Evolutionary conservation across 177 flowering plant genomes (phyloP).

Genomic region (Vitis hybrid): DNA sequence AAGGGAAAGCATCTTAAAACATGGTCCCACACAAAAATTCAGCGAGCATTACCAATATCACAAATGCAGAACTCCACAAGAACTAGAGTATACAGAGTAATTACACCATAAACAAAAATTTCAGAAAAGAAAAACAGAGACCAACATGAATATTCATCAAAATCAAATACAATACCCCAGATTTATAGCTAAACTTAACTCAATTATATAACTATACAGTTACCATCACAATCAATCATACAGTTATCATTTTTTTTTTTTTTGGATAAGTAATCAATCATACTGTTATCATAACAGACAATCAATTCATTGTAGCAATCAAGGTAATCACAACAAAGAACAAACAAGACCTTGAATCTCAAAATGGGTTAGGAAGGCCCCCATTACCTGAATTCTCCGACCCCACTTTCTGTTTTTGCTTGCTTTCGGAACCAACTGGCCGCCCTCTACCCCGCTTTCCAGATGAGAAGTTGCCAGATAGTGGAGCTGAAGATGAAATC

Average conservation of each 20-base stretch:
- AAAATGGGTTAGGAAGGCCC: not conserved
- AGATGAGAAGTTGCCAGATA: conserved; percentile 20
- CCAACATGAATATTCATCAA: not conserved
- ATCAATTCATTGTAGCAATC: not conserved
- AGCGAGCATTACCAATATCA: not conserved
- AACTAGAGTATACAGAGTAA: not conserved
- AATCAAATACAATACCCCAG: not conserved
- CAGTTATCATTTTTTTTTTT: not conserved
- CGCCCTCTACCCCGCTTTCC: conserved; percentile 27
- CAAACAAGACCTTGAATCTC: not conserved
- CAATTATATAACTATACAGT: too few relatives aligned
- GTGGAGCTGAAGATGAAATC: conserved; percentile 43
- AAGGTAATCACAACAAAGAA: not conserved
- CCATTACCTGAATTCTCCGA: conserved; percentile 33
- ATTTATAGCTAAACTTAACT: not conserved
- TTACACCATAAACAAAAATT: not conserved
- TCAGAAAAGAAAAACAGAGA: not conserved
- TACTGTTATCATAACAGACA: not conserved
- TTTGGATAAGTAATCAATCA: too few relatives aligned
- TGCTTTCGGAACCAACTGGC: conserved; percentile 20
- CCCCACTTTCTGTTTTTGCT: conserved; percentile 24
- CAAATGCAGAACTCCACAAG: not conserved
- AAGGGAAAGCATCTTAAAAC: conserved; percentile 13
- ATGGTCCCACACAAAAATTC: conserved; percentile 13
- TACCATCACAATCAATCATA: too few relatives aligned